A percentile compares a stretch with the other conserved stretches of the same genome.
These are phyloP conservation scores for Backusella tuberculispora DNA, from an alignment of 192 early-diverging fungal species.

Conservation along the genomic window DNA sequence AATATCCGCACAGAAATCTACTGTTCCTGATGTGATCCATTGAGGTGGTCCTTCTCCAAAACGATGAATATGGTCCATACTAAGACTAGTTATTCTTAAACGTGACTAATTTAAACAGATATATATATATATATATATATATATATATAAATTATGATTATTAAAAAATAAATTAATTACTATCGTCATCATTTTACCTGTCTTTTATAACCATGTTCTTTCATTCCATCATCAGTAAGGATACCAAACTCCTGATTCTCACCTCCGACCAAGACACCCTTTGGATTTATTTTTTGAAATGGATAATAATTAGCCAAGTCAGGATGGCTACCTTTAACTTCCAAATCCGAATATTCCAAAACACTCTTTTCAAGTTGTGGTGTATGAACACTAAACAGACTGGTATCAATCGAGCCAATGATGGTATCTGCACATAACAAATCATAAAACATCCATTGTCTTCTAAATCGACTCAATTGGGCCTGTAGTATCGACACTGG, in stretches of 20 bases:
- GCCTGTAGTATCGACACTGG: conserved; percentile 87
- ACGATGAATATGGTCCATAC: conserved; percentile 87
- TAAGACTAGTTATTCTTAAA: conserved; percentile 85
- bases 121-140: background rate
- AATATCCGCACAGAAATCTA: conserved; percentile 80
- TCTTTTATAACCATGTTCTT: conserved; percentile 42
- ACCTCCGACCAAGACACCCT: conserved; percentile 43
- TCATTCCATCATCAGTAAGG: conserved; percentile 40
- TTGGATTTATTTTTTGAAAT: conserved; percentile 32
- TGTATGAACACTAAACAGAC: conserved; percentile 92
- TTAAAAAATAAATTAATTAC: no score
- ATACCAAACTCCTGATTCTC: conserved; percentile 36
- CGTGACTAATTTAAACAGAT: conserved; percentile 54
- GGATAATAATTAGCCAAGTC: conserved; percentile 41
- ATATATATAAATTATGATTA: no score
- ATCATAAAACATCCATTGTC: conserved; percentile 94
- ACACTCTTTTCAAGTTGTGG: conserved; percentile 68
- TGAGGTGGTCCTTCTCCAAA: conserved; percentile 86
- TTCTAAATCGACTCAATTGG: conserved; percentile 79
- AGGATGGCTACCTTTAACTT: conserved; percentile 27
- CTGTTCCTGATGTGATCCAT: conserved; percentile 88
- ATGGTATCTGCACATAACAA: conserved; percentile 84
- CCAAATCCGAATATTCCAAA: conserved; percentile 35
- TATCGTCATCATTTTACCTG: conserved; percentile 37
- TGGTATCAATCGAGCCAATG: conserved; percentile 92